Evolutionary conservation across 2,329 filamentous ascomycete genomes (phyloP), one percentile per base, ranked within the genome.

Genomic region (Colletotrichum sojae): DNA sequence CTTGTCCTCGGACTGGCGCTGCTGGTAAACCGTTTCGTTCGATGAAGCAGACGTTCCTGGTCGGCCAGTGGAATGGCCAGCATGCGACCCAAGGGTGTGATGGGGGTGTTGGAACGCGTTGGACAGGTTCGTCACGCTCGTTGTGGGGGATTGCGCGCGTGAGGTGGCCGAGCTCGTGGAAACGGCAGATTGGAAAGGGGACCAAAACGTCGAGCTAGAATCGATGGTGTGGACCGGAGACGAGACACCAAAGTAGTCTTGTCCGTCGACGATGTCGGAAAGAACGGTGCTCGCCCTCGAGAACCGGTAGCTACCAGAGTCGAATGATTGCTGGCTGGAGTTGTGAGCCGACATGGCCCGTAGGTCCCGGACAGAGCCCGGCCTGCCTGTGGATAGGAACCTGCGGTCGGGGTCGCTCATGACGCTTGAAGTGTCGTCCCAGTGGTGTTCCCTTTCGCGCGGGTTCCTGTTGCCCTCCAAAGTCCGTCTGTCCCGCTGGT

Each of bases 151-250:
- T 68, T 90, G 89, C 0, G 85, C 84, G 62, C 88, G 82, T 1
- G 89, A 88, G 0, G 86, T 78, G 79, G 86, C 82, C 77, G 93
- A 77, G 82, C 91, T 78, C 0, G 90, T 88, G 1, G 92, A 90
- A 70, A 91, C 87, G 0, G 88, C 85, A 0, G 90, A 90, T 69
- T 93, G 91, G 73, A 95, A 94, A 0, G 93, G 93, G 3, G 95
- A 97, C 94, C 94, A 98, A 77, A 95, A 97, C 0, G 94, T 96
- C 16, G 90, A 90, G 25, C 88, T 87, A 0, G 93, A 92, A 74
- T 96, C 94, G 67, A 92, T 91, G 0, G 92, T 90, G 51, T 92
- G 83, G 0, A 92, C 86, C 0, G 92, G 91, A 18, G 91, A 93
- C 2, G 87, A 85, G 74, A 88, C 80, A 69, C 93, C 86, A 80